These are phyloP conservation scores for Xylariaceae sp. DNA, from an alignment of 2,329 filamentous ascomycete genomes.

Conservation along the genomic window DNA sequence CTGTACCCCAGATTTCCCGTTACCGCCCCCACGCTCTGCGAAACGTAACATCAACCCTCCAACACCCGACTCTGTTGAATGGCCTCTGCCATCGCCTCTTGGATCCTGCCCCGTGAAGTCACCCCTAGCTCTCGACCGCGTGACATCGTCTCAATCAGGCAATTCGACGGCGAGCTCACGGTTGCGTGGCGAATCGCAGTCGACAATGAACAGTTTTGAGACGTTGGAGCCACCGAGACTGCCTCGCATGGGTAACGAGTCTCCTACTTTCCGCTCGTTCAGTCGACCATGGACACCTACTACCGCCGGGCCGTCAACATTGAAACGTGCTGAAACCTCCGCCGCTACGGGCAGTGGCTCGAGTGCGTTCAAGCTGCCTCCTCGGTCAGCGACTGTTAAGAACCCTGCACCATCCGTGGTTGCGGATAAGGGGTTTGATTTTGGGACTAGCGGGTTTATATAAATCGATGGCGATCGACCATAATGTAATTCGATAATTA, in stretches of 20 bases:
- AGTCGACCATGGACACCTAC: conserved; percentile 21
- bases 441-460: not conserved
- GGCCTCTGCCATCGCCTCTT: conserved; percentile 17
- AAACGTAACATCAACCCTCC: conserved; percentile 8
- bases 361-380: conserved; percentile 11
- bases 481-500: too few species aligned
- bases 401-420: not conserved
- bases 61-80: conserved; percentile 16
- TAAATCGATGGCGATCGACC: not conserved
- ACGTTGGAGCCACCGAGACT: conserved; percentile 15
- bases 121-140: conserved; percentile 12
- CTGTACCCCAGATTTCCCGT: conserved; percentile 2
- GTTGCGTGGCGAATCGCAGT: conserved; percentile 9
- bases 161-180: conserved; percentile 2
- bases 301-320: not conserved
- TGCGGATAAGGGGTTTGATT: not conserved
- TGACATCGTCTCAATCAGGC: conserved; percentile 6
- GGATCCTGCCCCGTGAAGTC: conserved; percentile 1
- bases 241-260: conserved; percentile 22
- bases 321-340: conserved; percentile 11
- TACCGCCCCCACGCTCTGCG: conserved; percentile 13
- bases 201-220: conserved; percentile 5
- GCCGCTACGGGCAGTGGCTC: not conserved
- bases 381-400: conserved; percentile 10
- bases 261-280: conserved; percentile 25